Evolutionary conservation across 768 basidiomycete species (phyloP).

Genomic region (Rhodotorula paludigena): DNA sequence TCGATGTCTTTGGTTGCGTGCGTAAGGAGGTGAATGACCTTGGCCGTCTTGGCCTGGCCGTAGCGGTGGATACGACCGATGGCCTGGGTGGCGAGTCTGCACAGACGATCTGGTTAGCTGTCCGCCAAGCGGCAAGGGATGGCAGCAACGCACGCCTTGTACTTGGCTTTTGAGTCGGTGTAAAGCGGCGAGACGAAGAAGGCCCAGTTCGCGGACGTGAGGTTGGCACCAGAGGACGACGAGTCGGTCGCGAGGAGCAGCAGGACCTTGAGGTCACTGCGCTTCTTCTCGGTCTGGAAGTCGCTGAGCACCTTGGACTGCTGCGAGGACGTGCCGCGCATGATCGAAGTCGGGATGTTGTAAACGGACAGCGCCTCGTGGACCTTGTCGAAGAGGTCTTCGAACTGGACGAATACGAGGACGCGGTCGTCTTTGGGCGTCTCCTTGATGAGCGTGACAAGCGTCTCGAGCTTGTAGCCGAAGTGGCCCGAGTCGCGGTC

Average conservation of each 20-base stretch:
- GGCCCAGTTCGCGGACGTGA: constrained; percentile 89
- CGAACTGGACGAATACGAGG: constrained; percentile 93
- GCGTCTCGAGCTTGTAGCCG: constrained; percentile 47
- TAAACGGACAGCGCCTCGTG: constrained; percentile 70
- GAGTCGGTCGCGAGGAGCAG: constrained; percentile 90
- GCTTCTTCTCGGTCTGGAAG: constrained; percentile 69
- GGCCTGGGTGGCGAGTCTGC: constrained; percentile 45
- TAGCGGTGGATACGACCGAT: constrained; percentile 59
- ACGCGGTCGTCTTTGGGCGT: constrained; percentile 73
- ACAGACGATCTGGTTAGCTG: constrained; percentile 46
- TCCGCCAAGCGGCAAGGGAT: constrained; percentile 50
- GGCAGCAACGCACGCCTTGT: constrained; percentile 55
- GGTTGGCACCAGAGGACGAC: constrained; percentile 76
- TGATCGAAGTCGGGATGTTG: constrained; percentile 56
- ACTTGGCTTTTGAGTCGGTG: constrained; percentile 72
- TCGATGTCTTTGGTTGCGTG: constrained; percentile 81
- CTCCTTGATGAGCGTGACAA: constrained; percentile 74
- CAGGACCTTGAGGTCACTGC: constrained; percentile 63
- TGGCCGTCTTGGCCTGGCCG: constrained; percentile 73
- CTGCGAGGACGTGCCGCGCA: constrained; percentile 73
- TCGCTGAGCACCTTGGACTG: constrained; percentile 66
- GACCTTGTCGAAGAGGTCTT: constrained; percentile 85
- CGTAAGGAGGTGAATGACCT: constrained; percentile 79
- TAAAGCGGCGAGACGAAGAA: constrained; percentile 90
- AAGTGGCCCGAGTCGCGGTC: constrained; percentile 45